These are phyloP conservation scores for Aegilops sharonensis DNA, from an alignment of 176 grass and related monocot genomes.

Conservation along the genomic window DNA sequence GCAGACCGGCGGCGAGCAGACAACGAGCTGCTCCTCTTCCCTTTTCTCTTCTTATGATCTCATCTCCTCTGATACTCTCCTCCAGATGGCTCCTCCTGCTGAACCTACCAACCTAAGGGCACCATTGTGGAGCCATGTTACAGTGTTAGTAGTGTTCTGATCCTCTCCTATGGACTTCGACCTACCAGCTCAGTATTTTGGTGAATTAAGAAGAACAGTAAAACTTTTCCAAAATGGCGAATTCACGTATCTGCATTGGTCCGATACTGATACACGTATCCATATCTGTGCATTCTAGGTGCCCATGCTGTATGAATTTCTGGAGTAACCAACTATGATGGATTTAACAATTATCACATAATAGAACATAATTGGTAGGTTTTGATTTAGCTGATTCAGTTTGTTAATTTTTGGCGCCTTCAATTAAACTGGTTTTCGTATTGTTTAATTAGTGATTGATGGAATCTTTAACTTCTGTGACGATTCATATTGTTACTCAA, in stretches of 20 bases:
- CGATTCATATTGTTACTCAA: neutral
- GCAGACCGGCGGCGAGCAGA: too few relatives aligned
- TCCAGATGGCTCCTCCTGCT: too few relatives aligned
- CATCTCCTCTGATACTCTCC: too few relatives aligned
- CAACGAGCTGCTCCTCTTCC: too few relatives aligned
- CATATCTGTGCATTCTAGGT: neutral
- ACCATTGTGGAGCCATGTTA: too few relatives aligned
- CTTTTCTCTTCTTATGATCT: too few relatives aligned
- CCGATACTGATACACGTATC: neutral
- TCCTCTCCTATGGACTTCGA: too few relatives aligned
- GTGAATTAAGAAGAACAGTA: neutral
- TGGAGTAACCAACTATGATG: neutral
- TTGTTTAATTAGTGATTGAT: slow-evolving; percentile 4
- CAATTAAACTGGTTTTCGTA: neutral
- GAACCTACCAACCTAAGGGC: too few relatives aligned
- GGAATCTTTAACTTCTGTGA: neutral
- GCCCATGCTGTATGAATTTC: neutral
- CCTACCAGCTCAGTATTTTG: neutral
- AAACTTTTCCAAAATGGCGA: neutral
- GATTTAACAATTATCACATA: neutral
- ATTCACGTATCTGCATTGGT: neutral
- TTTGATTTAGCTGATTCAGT: slow-evolving; percentile 15
- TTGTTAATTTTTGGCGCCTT: neutral
- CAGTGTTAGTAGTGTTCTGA: too few relatives aligned
- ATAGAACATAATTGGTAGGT: neutral